These are phyloP conservation scores for Porodaedalea pini DNA, from an alignment of 1,284 basidiomycete genomes.

Conservation along the genomic window DNA sequence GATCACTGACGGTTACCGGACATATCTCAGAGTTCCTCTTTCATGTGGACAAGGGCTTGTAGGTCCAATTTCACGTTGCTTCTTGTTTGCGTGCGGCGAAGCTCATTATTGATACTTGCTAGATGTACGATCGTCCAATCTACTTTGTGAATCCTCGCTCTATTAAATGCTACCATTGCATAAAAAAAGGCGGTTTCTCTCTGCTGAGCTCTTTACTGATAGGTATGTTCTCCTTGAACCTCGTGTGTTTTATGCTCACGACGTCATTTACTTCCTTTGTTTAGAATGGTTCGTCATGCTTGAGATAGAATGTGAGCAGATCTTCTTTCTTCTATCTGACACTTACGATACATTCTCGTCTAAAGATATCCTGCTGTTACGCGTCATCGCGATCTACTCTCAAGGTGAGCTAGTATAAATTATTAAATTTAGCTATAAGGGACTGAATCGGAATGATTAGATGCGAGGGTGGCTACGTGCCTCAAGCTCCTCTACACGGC, in stretches of 20 bases:
- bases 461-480: neutral
- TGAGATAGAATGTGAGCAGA: neutral
- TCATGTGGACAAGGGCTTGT: neutral
- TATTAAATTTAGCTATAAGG: no score
- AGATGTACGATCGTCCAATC: neutral
- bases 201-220: neutral
- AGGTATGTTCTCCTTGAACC: no score
- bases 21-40: neutral
- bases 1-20: no score
- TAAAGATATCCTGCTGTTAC: neutral
- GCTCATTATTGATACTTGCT: neutral
- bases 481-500: neutral
- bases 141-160: neutral
- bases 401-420: neutral
- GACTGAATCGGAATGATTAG: neutral
- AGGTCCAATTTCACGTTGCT: neutral
- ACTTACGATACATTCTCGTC: neutral
- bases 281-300: neutral
- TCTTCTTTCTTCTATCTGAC: no score
- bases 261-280: no score
- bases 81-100: neutral
- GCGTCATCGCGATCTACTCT: neutral
- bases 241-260: no score
- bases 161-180: no score
- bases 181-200: neutral